Evolutionary conservation across 139 green algal genomes (phyloP).

Genomic region (Closterium sp.): DNA sequence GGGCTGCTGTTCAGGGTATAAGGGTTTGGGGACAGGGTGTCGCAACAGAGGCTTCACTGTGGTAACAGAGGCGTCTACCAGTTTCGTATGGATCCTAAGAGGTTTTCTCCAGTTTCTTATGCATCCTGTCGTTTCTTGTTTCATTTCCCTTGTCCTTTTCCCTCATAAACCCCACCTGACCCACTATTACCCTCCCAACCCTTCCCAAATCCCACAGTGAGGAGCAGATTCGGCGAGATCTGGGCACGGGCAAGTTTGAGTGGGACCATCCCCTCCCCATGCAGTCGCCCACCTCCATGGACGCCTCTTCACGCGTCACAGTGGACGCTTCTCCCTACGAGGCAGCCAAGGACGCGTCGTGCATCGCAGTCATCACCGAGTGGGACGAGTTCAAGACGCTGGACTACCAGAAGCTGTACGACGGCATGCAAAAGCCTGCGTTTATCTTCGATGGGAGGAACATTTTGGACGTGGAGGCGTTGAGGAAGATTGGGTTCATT

Average conservation of each 20-base stretch:
- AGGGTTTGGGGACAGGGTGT: no score
- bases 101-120: no score
- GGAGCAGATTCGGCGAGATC: constrained; percentile 41
- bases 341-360: constrained; percentile 70
- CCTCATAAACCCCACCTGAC: no score
- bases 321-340: constrained; percentile 6
- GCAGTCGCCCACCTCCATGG: constrained; percentile 16
- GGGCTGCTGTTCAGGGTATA: no score
- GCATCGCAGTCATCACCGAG: constrained; percentile 92
- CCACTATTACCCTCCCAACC: no score
- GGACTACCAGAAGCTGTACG: constrained; percentile 73
- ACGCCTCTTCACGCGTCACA: not conserved
- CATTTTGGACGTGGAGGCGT: constrained; percentile 84
- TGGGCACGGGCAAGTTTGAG: constrained; percentile 41
- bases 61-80: no score
- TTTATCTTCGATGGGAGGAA: constrained; percentile 99
- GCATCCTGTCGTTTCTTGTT: no score
- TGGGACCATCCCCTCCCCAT: constrained; percentile 46
- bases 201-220: not conserved
- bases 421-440: constrained; percentile 93
- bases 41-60: no score
- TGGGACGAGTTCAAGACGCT: constrained; percentile 97
- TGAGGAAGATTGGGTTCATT: constrained; percentile 95
- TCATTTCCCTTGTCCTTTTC: no score
- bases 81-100: no score